These are phyloP conservation scores for Alternaria gaisen DNA, from an alignment of 2,329 filamentous ascomycete species.

Conservation along the genomic window DNA sequence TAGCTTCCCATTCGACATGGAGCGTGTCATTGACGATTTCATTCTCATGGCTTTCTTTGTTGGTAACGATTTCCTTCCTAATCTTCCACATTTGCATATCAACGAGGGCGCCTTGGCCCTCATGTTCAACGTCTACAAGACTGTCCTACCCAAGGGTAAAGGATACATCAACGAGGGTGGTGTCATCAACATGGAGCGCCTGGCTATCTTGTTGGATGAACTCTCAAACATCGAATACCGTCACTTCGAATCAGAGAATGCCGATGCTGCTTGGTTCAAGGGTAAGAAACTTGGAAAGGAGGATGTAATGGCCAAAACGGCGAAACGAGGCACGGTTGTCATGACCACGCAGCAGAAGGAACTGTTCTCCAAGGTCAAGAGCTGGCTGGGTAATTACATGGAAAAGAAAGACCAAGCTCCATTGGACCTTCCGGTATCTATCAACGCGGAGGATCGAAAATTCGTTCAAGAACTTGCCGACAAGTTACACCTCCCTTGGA, in stretches of 20 bases:
- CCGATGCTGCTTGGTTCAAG: conserved; percentile 90
- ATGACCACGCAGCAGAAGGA: conserved; percentile 83
- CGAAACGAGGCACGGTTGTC: conserved; percentile 70
- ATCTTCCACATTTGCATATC: conserved; percentile 94
- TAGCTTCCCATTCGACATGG: conserved; percentile 86
- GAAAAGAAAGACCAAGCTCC: conserved; percentile 55
- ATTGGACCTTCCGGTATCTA: conserved; percentile 75
- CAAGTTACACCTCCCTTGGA: conserved; percentile 71
- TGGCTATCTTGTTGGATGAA: conserved; percentile 81
- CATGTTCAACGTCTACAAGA: conserved; percentile 98
- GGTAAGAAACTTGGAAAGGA: conserved; percentile 79
- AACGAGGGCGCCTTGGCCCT: conserved; percentile 96
- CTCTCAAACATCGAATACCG: conserved; percentile 87
- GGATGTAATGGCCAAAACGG: conserved; percentile 70
- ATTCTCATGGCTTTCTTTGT: conserved; percentile 99
- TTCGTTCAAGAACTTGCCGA: conserved; percentile 89
- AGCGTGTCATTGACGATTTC: conserved; percentile 97
- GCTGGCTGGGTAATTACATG: conserved; percentile 77
- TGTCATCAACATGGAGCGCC: conserved; percentile 84
- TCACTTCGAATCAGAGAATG: conserved; percentile 91
- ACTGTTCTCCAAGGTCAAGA: conserved; percentile 82
- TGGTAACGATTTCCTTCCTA: conserved; percentile 98
- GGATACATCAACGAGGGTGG: conserved; percentile 98
- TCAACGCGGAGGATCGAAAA: conserved; percentile 86
- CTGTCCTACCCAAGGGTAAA: conserved; percentile 82